These are phyloP conservation scores for Phoenix dactylifera DNA, from an alignment of 176 grass and related monocot genomes.

Conservation along the genomic window DNA sequence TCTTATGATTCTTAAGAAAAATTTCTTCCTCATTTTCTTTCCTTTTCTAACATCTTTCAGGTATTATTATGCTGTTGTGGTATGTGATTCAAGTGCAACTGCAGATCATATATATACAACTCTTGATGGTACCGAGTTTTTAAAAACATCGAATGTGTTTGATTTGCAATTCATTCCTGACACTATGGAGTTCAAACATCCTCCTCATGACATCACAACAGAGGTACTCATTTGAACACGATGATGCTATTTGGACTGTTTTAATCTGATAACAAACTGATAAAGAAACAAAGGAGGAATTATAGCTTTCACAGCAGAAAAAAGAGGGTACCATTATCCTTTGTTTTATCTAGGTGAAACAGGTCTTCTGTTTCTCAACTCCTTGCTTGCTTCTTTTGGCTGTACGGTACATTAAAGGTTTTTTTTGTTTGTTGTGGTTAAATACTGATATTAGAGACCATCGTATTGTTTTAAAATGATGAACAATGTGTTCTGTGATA, in stretches of 20 bases:
- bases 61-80: constrained; percentile 82
- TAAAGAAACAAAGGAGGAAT: too few relatives aligned
- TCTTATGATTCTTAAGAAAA: too few relatives aligned
- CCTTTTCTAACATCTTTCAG: constrained; percentile 26
- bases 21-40: background rate
- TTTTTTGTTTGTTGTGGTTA: too few relatives aligned
- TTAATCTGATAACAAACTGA: background rate
- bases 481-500: too few relatives aligned
- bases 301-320: too few relatives aligned
- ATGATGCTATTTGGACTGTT: background rate
- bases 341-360: too few relatives aligned
- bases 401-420: too few relatives aligned
- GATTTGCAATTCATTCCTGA: constrained; percentile 78
- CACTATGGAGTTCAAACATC: constrained; percentile 67
- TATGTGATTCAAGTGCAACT: constrained; percentile 76
- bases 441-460: too few relatives aligned
- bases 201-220: constrained; percentile 47
- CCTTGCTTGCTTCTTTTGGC: too few relatives aligned
- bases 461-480: too few relatives aligned
- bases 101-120: constrained; percentile 78
- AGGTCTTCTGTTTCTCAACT: too few relatives aligned
- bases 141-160: constrained; percentile 76
- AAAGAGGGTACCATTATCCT: too few relatives aligned
- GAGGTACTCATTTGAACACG: constrained; percentile 42
- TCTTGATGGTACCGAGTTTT: constrained; percentile 71